Base-by-base conservation (phyloP, 1,284 basidiomycete species). In the Rhodotorula sp. region DNA sequence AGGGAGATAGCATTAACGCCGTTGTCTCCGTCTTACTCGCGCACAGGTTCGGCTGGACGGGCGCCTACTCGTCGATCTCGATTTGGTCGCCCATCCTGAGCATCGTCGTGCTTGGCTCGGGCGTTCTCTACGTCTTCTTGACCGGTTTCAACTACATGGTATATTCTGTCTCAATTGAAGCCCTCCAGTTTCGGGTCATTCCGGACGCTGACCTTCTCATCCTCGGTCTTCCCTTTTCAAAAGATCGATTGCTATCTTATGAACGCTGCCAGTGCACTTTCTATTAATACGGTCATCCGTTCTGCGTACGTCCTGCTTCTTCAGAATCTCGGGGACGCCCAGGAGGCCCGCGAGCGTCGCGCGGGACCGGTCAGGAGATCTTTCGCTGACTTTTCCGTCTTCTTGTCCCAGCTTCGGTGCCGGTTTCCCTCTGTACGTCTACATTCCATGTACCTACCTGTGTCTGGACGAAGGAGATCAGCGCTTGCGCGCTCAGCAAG, bases 371-470 rank as follows among this genome's bases (percentile, higher is more conserved):
- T 42, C 14, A 7, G 12, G 10, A 14, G 7, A 10, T 17, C 27
- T 10, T 1, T 48, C 48, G 34, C 64, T 48, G 44, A 45, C 53
- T 49, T 34, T 34, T 34, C 41, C 76, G 80, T 27, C 82, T 82
- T 79, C 82, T 83, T 80, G 84, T 80, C 77, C 81, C 60, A 61
- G 60, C 25, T 61, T 56, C 41, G 55, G 55, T 42, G 55, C 55
- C 55, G 55, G 55, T 1, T 56, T 56, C 41, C 55, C 55, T 8
- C 55, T 56, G 12, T 56, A 34, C 34, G 34, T 34, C 34, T 34
- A 34, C 34, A 5, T 3, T 2, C 34, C 5, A 34, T 34, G 34
- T 34, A 5, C 34, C 34, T 34, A 5, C 5, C 34, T 34, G 34
- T 34, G 5, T 34, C 34, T 34, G 34, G 34, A 34, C 34, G 34